Evolutionary conservation across 2,329 filamentous ascomycete species (phyloP).

Genomic region (Hypoxylon rubiginosum): DNA sequence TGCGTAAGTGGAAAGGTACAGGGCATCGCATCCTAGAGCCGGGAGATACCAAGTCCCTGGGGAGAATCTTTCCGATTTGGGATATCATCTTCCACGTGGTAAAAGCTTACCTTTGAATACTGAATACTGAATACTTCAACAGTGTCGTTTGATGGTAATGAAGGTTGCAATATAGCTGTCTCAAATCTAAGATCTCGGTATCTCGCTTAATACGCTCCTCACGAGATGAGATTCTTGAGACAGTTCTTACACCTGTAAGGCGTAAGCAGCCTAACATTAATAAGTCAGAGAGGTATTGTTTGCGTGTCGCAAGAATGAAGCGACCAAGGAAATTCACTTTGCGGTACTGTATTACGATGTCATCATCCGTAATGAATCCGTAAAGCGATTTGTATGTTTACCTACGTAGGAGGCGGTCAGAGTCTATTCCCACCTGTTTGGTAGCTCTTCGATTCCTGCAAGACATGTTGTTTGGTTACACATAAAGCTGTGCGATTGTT

Average conservation of each 20-base stretch:
- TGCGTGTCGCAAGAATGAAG: conserved; percentile 18
- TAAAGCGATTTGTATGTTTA: not conserved
- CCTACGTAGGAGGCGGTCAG: not conserved
- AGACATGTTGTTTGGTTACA: not conserved
- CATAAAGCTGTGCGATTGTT: not conserved
- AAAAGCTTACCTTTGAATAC: conserved; percentile 7
- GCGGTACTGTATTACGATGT: conserved; percentile 19
- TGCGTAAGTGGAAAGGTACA: conserved; percentile 5
- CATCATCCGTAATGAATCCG: not conserved
- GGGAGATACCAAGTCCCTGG: not conserved
- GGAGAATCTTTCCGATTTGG: conserved; percentile 10
- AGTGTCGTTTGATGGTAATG: not conserved
- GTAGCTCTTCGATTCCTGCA: not conserved
- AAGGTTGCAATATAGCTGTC: not conserved
- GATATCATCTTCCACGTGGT: conserved; percentile 22
- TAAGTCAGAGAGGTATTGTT: conserved; percentile 12
- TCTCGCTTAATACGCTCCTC: not conserved
- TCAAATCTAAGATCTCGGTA: conserved; percentile 1
- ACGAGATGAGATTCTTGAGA: not conserved
- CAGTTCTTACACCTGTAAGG: not conserved
- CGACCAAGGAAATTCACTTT: conserved; percentile 13
- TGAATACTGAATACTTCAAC: not conserved
- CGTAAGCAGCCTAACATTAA: conserved; percentile 6
- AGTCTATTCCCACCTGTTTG: not conserved
- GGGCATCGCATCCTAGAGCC: not conserved